Conservation (phyloP, 352 stramenopile genomes). For the Saprolegnia parasitica region DNA sequence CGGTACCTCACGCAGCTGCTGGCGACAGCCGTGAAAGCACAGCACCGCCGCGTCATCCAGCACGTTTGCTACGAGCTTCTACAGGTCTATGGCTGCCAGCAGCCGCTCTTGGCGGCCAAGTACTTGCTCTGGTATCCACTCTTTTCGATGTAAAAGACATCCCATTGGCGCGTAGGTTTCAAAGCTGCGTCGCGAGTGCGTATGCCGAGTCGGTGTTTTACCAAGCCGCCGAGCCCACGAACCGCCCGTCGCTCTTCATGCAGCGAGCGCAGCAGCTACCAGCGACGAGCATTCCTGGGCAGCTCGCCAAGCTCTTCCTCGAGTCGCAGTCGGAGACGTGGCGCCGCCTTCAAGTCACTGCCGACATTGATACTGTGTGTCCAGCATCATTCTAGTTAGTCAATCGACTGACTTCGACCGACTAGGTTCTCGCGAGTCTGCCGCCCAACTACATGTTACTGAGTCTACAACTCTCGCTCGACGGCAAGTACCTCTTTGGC, state of each 20-base stretch:
- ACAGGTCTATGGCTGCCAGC: constrained; percentile 46
- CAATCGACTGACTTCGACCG: neutral
- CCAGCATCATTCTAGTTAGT: neutral
- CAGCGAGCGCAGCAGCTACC: constrained; percentile 36
- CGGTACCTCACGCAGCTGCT: constrained; percentile 36
- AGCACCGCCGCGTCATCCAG: constrained; percentile 35
- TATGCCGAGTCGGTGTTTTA: constrained; percentile 6
- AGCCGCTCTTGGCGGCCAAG: constrained; percentile 45
- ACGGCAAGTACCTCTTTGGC: constrained; percentile 61
- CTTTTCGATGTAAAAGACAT: neutral
- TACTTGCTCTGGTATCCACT: constrained; percentile 50
- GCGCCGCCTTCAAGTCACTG: constrained; percentile 50
- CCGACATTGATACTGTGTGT: constrained; percentile 37
- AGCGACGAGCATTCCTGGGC: constrained; percentile 53
- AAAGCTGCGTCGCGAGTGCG: constrained; percentile 19
- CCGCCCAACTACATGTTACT: constrained; percentile 42
- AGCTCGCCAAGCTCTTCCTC: constrained; percentile 63
- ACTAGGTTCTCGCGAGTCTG: constrained; percentile 34
- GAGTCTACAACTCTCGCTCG: constrained; percentile 61
- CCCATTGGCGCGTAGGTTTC: constrained; percentile 6
- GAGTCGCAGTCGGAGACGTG: constrained; percentile 59
- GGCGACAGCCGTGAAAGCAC: constrained; percentile 47
- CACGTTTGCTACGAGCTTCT: constrained; percentile 54
- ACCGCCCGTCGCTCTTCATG: constrained; percentile 49
- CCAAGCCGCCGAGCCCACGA: constrained; percentile 24